These are phyloP conservation scores for Lunularia cruciata DNA, from an alignment of 225 moss, liverwort and hornwort species.

Conservation along the genomic window DNA sequence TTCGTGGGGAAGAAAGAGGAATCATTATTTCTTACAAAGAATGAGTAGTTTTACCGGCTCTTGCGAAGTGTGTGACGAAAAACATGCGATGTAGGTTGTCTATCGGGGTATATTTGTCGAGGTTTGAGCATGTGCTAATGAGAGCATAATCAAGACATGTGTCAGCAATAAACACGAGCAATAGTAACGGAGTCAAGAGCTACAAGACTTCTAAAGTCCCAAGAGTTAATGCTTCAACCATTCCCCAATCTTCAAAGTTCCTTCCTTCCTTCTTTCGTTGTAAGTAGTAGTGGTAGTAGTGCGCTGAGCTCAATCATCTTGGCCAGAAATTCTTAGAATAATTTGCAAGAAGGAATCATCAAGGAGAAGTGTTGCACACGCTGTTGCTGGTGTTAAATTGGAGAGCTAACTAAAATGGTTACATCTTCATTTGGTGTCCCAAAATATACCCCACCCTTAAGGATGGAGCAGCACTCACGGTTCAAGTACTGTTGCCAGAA, in stretches of 20 bases:
- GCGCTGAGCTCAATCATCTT: neutral
- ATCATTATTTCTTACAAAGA: no score
- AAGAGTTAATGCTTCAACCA: neutral
- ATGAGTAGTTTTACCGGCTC: no score
- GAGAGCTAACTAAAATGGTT: neutral
- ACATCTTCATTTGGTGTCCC: neutral
- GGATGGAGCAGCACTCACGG: no score
- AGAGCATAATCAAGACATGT: neutral
- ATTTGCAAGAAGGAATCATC: neutral
- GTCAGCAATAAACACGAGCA: slow-evolving; percentile 4
- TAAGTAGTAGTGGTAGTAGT: no score
- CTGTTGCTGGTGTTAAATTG: slow-evolving; percentile 8
- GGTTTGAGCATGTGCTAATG: neutral
- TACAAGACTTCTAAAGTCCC: neutral
- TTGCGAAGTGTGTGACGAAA: no score
- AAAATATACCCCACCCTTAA: neutral
- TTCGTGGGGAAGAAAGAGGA: no score
- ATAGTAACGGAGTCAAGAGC: neutral
- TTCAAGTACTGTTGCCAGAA: no score
- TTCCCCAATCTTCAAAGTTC: neutral
- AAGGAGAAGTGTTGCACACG: neutral
- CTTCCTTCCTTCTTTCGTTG: no score
- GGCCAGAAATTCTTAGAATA: neutral
- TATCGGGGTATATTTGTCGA: neutral
- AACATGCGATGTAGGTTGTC: neutral